Evolutionary conservation across 83 land plant species (phyloP), one percentile per base, ranked within the genome.

Genomic region (Diphasiastrum complanatum): DNA sequence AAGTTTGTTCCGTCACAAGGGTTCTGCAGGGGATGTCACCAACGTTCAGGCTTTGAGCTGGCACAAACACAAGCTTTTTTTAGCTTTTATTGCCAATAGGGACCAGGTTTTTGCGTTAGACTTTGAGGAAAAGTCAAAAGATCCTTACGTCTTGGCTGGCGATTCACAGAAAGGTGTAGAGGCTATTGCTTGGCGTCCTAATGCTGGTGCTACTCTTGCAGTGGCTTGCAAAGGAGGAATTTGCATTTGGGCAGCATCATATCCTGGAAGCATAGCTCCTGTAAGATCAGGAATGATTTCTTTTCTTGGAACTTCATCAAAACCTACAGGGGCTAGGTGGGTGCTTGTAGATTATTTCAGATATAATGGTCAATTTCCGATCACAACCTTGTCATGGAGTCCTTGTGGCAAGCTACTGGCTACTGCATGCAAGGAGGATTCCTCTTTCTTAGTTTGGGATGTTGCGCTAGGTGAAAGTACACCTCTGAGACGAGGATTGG

Each of bases 181-280:
- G 57, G 68, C 78, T 33, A 45, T 86, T 71, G 93, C 83, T 53
- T 90, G 97, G 97, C 76, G 97, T 60, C 97, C 97, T 55, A 86
- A 86, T 75, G 79, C 85, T 16, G 97, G 97, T 28, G 74, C 67
- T 50, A 78, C 83, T 3, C 73, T 90, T 33, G 37, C 84, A 70
- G 84, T 90, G 37, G 86, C 81, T 50, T 86, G 93, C 89, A 81
- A 93, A 78, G 86, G 84, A 37, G 97, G 97, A 47, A 71, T 90
- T 55, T 85, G 89, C 63, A 77, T 90, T 34, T 90, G 97, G 97
- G 75, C 84, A 70, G 93, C 93, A 45, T 84, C 86, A 56, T 84
- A 74, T 41, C 89, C 88, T 33, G 87, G 88, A 26, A 89, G 79
- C 67, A 60, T 74, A 28, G 80, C 89, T 38, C 66, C 82, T 47